Conservation (phyloP, 1,284 basidiomycete genomes). For the Apiotrichum domesticum region DNA sequence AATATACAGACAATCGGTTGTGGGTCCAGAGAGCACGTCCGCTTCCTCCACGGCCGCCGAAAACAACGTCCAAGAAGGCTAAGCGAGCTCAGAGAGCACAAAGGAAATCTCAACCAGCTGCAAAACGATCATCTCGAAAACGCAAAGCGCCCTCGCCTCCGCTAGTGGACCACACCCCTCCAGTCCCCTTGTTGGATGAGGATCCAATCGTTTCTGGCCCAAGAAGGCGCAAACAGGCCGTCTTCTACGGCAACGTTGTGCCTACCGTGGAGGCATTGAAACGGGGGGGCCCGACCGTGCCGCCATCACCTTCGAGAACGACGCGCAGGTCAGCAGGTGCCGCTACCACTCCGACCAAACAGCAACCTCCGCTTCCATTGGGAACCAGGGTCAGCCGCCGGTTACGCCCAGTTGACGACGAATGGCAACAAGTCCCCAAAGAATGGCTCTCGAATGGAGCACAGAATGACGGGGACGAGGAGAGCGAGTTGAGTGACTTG, state of each 20-base stretch:
- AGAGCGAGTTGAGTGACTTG: conserved; percentile 32
- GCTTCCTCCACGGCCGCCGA: conserved; percentile 23
- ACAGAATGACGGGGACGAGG: conserved; percentile 20
- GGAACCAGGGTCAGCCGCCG: conserved; percentile 36
- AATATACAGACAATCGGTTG: conserved; percentile 49
- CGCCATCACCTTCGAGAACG: conserved; percentile 38
- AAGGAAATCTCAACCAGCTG: conserved; percentile 1
- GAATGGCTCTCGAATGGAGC: conserved; percentile 36
- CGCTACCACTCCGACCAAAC: neutral
- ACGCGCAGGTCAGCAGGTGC: conserved; percentile 11
- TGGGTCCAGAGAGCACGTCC: conserved; percentile 51
- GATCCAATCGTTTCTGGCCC: conserved; percentile 20
- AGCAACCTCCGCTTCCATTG: conserved; percentile 20
- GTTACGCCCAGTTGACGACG: conserved; percentile 33
- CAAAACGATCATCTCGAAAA: conserved; percentile 28
- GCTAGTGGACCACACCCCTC: conserved; percentile 14
- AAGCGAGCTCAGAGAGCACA: conserved; percentile 24
- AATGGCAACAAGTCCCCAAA: conserved; percentile 46
- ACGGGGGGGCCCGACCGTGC: conserved; percentile 11
- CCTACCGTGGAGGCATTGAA: conserved; percentile 35
- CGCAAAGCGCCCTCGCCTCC: neutral
- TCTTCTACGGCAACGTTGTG: conserved; percentile 38
- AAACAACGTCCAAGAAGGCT: conserved; percentile 36
- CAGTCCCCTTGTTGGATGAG: conserved; percentile 1
- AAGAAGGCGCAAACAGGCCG: conserved; percentile 30